Evolutionary conservation across 116 monocot genomes (phyloP).

Genomic region (Trichopus zeylanicus): DNA sequence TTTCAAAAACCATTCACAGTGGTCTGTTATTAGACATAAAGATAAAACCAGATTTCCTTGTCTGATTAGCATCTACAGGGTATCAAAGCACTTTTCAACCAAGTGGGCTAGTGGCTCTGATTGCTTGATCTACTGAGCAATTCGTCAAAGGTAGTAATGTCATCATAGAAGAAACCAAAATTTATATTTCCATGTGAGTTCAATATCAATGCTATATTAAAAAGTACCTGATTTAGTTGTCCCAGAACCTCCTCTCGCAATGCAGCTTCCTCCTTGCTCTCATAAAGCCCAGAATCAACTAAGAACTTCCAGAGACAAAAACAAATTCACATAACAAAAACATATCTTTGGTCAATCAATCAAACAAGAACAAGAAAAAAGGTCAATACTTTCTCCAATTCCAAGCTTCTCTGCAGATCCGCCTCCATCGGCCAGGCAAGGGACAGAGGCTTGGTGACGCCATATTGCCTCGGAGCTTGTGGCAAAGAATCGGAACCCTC

Average conservation of each 20-base stretch:
- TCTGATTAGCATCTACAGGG: too few species aligned
- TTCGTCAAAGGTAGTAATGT: too few species aligned
- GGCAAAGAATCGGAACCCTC: neutral
- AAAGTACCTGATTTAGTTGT: slow-evolving; percentile 52
- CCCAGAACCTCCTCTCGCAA: slow-evolving; percentile 72
- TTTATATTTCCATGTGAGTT: too few species aligned
- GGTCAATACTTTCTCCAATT: slow-evolving; percentile 41
- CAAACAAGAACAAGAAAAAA: too few species aligned
- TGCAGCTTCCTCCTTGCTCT: slow-evolving; percentile 61
- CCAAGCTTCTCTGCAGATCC: slow-evolving; percentile 38
- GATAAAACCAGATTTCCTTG: too few species aligned
- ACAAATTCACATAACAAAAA: too few species aligned
- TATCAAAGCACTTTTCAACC: too few species aligned
- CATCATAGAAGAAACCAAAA: too few species aligned
- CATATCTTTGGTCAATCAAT: neutral
- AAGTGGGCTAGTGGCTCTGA: too few species aligned
- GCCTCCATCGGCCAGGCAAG: slow-evolving; percentile 36
- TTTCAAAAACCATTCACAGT: too few species aligned
- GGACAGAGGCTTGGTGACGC: slow-evolving; percentile 40
- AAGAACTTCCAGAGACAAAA: slow-evolving; percentile 69
- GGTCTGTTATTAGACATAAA: too few species aligned
- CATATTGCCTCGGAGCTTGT: neutral
- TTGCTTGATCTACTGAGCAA: too few species aligned
- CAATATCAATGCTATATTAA: neutral
- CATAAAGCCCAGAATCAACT: slow-evolving; percentile 68